These are phyloP conservation scores for Chlamydomonas incerta DNA, from an alignment of 139 green algal species.

Conservation along the genomic window DNA sequence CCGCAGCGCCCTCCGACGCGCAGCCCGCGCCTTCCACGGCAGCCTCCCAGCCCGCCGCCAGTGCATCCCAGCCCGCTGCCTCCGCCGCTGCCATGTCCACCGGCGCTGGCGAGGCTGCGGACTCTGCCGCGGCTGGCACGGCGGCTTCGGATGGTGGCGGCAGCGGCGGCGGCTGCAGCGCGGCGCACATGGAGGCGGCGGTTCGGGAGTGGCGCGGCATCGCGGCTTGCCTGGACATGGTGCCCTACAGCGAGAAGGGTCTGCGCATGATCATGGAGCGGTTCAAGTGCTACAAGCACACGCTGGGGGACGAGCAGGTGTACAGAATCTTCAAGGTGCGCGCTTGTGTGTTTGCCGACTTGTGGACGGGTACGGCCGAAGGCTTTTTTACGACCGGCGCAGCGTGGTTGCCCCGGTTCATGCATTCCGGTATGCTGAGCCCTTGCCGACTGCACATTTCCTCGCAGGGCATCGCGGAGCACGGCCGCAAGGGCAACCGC, in stretches of 20 bases:
- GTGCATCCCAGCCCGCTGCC: not conserved
- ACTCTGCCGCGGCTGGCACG: not conserved
- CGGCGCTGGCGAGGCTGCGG: not conserved
- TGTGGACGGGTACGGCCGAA: not conserved
- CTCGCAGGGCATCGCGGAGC: constrained; percentile 20
- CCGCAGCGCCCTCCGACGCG: not conserved
- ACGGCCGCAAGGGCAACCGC: constrained; percentile 20
- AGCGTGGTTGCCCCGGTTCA: not conserved
- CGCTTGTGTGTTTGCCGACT: not conserved
- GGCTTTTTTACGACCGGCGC: not conserved
- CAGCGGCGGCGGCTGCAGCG: not conserved
- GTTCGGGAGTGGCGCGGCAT: constrained; percentile 80
- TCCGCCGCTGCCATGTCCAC: not conserved
- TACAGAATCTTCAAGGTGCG: constrained; percentile 57
- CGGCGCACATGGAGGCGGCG: not conserved
- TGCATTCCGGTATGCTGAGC: not conserved
- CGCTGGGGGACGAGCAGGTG: constrained; percentile 79
- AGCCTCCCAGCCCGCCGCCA: not conserved
- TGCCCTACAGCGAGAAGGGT: constrained; percentile 89
- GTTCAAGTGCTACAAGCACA: constrained; percentile 82
- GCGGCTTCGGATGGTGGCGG: not conserved
- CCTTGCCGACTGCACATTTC: not conserved
- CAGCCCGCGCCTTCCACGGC: not conserved
- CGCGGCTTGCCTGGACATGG: constrained; percentile 85
- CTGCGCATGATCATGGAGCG: constrained; percentile 80